Percentiles rank a stretch among this genome's conserved stretches.
Evolutionary conservation across 306 rosid genomes (phyloP).

Genomic region (Arachis stenosperma): DNA sequence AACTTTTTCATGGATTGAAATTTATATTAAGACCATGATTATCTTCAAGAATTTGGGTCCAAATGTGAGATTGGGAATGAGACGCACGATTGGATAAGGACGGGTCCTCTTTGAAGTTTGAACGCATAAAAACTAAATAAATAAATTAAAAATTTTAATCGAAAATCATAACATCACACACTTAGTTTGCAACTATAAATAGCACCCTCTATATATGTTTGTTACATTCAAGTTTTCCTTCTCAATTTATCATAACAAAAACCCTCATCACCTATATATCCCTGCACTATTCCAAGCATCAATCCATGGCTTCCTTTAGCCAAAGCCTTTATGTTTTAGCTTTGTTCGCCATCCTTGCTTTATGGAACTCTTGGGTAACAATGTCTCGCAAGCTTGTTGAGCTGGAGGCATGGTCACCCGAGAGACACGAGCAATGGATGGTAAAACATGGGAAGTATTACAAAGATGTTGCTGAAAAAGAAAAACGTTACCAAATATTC

Average conservation of each 20-base stretch:
- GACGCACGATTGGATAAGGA: too few relatives aligned
- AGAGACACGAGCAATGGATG: constrained; percentile 42
- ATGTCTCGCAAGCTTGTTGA: constrained; percentile 17
- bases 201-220: not conserved
- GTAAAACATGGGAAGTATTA: constrained; percentile 12
- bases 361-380: constrained; percentile 17
- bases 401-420: not conserved
- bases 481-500: constrained; percentile 34
- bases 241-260: not conserved
- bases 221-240: not conserved
- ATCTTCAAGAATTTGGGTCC: too few relatives aligned
- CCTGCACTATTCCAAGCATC: not conserved
- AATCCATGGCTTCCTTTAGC: constrained; percentile 1
- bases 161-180: not conserved
- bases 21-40: too few relatives aligned
- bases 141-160: too few relatives aligned
- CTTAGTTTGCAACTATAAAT: not conserved
- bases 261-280: not conserved
- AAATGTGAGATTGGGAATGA: too few relatives aligned
- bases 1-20: too few relatives aligned
- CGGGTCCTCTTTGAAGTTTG: too few relatives aligned
- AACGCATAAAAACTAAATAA: too few relatives aligned
- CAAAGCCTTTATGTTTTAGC: constrained; percentile 9
- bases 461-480: constrained; percentile 26
- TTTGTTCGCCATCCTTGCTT: not conserved